Conservation (phyloP, 257 asterid species). For the Primulina tabacum region DNA sequence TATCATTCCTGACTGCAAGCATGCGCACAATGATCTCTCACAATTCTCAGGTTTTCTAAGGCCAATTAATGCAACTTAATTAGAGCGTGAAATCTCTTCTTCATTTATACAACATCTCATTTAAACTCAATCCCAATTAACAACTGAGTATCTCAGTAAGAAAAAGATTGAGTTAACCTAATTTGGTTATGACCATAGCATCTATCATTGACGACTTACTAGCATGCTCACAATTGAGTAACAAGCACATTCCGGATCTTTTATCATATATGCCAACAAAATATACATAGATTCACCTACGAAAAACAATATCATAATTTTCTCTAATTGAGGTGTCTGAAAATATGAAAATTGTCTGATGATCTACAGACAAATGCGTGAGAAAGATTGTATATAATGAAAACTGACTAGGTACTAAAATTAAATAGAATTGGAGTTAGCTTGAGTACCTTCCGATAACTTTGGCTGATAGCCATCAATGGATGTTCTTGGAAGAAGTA, state of each 20-base stretch:
- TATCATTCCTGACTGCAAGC: too few relatives aligned
- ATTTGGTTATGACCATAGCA: too few relatives aligned
- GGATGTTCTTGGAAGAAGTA: slow-evolving; percentile 89
- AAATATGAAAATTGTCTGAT: neutral
- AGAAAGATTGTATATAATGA: neutral
- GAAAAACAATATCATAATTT: neutral
- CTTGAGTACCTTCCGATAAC: slow-evolving; percentile 86
- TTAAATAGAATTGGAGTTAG: neutral
- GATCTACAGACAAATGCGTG: neutral
- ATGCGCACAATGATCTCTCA: too few relatives aligned
- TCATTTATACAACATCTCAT: too few relatives aligned
- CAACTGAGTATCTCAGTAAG: too few relatives aligned
- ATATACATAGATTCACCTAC: slow-evolving; percentile 1
- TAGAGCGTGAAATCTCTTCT: too few relatives aligned
- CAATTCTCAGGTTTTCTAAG: too few relatives aligned
- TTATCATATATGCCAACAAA: slow-evolving; percentile 8
- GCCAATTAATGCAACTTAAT: too few relatives aligned
- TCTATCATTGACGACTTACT: neutral
- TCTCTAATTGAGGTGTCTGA: slow-evolving; percentile 15
- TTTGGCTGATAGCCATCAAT: slow-evolving; percentile 81
- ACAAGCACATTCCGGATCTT: neutral
- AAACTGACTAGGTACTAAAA: slow-evolving; percentile 6
- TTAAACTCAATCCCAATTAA: too few relatives aligned
- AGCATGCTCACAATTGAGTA: neutral
- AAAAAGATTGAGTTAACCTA: too few relatives aligned